These are phyloP conservation scores for Hamigera avellanea DNA, from an alignment of 495 filamentous ascomycete genomes.

Conservation along the genomic window DNA sequence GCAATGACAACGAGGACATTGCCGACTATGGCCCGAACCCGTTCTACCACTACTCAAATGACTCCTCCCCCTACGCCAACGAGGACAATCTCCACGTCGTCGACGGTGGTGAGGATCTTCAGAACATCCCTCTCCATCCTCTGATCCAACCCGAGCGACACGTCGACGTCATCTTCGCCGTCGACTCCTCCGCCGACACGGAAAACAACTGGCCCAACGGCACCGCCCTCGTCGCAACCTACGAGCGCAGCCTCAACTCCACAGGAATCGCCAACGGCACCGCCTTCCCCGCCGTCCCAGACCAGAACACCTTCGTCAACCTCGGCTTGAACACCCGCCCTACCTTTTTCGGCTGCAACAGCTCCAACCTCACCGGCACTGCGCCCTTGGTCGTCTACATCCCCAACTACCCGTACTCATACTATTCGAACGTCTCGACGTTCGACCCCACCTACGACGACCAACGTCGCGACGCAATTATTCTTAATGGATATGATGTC, in stretches of 20 bases:
- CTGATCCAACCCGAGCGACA: conserved; percentile 62
- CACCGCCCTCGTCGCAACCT: conserved; percentile 69
- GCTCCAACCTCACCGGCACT: conserved; percentile 35
- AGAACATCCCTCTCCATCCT: conserved; percentile 79
- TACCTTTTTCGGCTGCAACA: conserved; percentile 85
- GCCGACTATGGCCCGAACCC: conserved; percentile 76
- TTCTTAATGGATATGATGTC: conserved; percentile 71
- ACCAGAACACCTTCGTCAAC: conserved; percentile 74
- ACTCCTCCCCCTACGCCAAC: conserved; percentile 43
- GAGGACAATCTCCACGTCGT: conserved; percentile 55
- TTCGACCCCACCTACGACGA: conserved; percentile 48
- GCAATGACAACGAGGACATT: conserved; percentile 55
- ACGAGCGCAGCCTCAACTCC: conserved; percentile 50
- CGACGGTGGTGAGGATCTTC: conserved; percentile 74
- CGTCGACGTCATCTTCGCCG: conserved; percentile 83
- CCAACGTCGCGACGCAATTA: conserved; percentile 56
- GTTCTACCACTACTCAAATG: conserved; percentile 57
- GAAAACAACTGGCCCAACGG: conserved; percentile 71
- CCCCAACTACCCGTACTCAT: conserved; percentile 68
- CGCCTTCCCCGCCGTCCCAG: conserved; percentile 67
- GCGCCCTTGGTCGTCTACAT: conserved; percentile 72
- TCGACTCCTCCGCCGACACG: conserved; percentile 78
- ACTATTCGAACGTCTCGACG: conserved; percentile 60
- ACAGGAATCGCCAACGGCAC: conserved; percentile 62
- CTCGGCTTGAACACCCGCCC: conserved; percentile 69